Percentiles rank a stretch among this genome's conserved stretches.
Evolutionary conservation across 2,329 filamentous ascomycete species (phyloP).

Genomic region (Aureobasidium sp.): DNA sequence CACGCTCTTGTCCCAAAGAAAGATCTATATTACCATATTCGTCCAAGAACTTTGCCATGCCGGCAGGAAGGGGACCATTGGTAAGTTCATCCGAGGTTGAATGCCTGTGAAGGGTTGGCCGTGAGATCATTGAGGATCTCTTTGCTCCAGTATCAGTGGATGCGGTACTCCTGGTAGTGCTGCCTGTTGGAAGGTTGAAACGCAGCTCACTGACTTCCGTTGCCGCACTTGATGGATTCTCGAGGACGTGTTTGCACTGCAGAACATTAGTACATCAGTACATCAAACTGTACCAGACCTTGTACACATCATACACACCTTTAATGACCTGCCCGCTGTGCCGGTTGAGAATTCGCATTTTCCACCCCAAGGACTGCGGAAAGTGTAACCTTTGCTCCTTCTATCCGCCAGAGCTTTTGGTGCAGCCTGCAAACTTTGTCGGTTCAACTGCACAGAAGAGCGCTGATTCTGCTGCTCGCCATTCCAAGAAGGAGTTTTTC

Average conservation of each 20-base stretch:
- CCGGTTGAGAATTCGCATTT: conserved; percentile 79
- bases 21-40: conserved; percentile 52
- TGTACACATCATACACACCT: conserved; percentile 17
- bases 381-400: conserved; percentile 59
- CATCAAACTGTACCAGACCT: conserved; percentile 10
- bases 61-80: neutral
- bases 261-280: conserved; percentile 10
- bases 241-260: conserved; percentile 59
- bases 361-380: conserved; percentile 79
- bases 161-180: too few relatives aligned
- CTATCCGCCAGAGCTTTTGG: conserved; percentile 29
- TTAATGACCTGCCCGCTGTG: conserved; percentile 52
- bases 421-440: conserved; percentile 20
- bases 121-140: neutral
- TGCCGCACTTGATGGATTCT: conserved; percentile 32
- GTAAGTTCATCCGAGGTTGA: conserved; percentile 6
- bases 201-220: conserved; percentile 70
- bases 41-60: conserved; percentile 10
- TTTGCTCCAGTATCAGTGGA: conserved; percentile 1
- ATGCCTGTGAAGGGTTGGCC: neutral
- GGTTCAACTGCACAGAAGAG: neutral
- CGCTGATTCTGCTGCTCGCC: neutral
- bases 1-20: conserved; percentile 69
- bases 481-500: conserved; percentile 17
- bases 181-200: conserved; percentile 64